Evolutionary conservation across 2,329 filamentous ascomycete genomes (phyloP), one percentile per base, ranked within the genome.

Genomic region (Aschersonia sp.): DNA sequence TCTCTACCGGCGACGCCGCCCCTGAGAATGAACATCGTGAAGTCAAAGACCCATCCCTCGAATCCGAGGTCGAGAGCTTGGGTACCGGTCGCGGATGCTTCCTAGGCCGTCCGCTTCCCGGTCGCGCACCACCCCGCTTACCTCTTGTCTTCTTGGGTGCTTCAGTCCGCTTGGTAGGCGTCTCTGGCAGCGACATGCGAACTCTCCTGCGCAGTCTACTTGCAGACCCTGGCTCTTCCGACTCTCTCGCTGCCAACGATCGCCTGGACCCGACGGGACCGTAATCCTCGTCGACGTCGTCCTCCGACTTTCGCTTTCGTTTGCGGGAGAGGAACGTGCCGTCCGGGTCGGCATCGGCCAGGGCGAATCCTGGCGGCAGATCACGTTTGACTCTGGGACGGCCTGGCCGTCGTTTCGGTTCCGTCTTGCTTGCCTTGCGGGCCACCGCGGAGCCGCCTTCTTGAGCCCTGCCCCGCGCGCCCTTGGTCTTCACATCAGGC

Each of bases 91-190:
- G 59, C 32, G 61, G 63, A 40, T 66, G 62, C 54, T 66, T 66
- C 55, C 64, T 63, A 57, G 64, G 64, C 44, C 64, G 58, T 31
- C 64, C 64, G 49, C 64, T 66, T 9, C 64, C 64, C 4, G 64
- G 64, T 44, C 64, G 58, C 31, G 64, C 64, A 5, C 64, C 64
- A 32, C 64, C 64, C 41, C 64, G 59, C 51, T 66, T 66, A 38
- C 64, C 63, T 30, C 59, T 54, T 30, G 58, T 55, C 53, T 65
- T 65, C n/a, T 65, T 65, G 10, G 53, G 53, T 44, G 55, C 55
- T 55, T 48, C 52, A 49, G 46, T 42, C 30, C 47, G 31, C 42
- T 55, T 58, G 10, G 51, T 41, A 42, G 53, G 50, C 12, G 50
- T 46, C 4, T 49, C 50, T 10, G 48, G 40, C 38, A 47, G 44